Conservation (phyloP, 2,329 filamentous ascomycete genomes). For the Rutstroemia sydowiana region DNA sequence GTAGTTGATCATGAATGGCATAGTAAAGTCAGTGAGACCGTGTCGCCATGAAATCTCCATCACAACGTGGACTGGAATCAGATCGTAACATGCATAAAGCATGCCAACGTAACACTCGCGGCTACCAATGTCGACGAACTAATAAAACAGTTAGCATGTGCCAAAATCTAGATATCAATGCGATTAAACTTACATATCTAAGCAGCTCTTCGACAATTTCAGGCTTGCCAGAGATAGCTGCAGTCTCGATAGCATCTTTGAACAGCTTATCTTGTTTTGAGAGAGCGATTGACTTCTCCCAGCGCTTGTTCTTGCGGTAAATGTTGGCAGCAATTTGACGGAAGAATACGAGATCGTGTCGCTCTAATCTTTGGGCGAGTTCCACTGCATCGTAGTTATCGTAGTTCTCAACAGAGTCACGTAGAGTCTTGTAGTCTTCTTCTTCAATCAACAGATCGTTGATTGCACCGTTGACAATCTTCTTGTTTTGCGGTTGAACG, state of each 20-base stretch:
- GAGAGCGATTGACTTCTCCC: constrained; percentile 96
- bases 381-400: constrained; percentile 98
- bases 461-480: constrained; percentile 94
- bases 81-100: constrained; percentile 97
- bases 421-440: constrained; percentile 97
- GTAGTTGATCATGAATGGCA: constrained; percentile 99
- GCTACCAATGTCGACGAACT: constrained; percentile 99
- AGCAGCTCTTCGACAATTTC: constrained; percentile 94
- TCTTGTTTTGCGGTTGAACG: constrained; percentile 96
- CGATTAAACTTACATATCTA: constrained; percentile 72
- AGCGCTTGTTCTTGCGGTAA: constrained; percentile 99
- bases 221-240: constrained; percentile 81
- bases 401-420: constrained; percentile 96
- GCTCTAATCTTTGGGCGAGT: constrained; percentile 85
- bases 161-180: constrained; percentile 7
- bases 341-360: constrained; percentile 98
- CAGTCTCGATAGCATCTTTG: constrained; percentile 98
- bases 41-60: constrained; percentile 97
- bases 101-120: constrained; percentile 99
- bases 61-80: constrained; percentile 86
- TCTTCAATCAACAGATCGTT: constrained; percentile 97
- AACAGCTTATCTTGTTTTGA: constrained; percentile 99
- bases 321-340: constrained; percentile 96
- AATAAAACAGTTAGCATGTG: constrained; percentile 31
- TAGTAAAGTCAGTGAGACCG: constrained; percentile 90